phyloP scores from a whole-genome alignment of 768 basidiomycete species.

The Boletus eberwhitei region DNA sequence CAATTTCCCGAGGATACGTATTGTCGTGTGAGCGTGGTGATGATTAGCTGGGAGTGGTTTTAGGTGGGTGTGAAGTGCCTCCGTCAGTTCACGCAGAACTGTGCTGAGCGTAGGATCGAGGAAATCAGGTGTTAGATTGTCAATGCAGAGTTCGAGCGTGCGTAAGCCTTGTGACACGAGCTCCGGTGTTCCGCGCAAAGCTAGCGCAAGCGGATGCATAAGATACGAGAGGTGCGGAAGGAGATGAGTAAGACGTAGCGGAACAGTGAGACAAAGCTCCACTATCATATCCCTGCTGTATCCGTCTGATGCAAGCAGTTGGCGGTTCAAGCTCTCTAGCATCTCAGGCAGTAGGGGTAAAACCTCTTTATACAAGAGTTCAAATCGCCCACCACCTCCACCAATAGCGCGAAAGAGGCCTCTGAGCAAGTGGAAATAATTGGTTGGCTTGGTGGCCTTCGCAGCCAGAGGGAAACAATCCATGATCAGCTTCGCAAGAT shows the following conservation, averaged over 20 bases:
- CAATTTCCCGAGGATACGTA: constrained; percentile 93
- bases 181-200: constrained; percentile 82
- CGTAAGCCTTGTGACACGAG: constrained; percentile 93
- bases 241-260: constrained; percentile 90
- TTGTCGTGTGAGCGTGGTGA: constrained; percentile 88
- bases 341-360: constrained; percentile 94
- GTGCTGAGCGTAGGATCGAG: constrained; percentile 93
- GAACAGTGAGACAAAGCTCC: constrained; percentile 95
- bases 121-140: constrained; percentile 97
- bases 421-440: constrained; percentile 90
- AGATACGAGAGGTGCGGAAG: constrained; percentile 92
- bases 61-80: constrained; percentile 86
- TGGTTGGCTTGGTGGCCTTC: constrained; percentile 84
- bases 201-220: constrained; percentile 93
- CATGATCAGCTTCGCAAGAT: constrained; percentile 91
- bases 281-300: constrained; percentile 87
- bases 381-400: constrained; percentile 89
- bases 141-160: constrained; percentile 97
- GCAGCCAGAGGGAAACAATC: constrained; percentile 93
- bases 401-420: constrained; percentile 92
- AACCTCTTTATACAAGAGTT: constrained; percentile 93
- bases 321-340: constrained; percentile 90
- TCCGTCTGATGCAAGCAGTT: constrained; percentile 83
- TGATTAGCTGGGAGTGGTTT: constrained; percentile 88
- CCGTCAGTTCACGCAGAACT: constrained; percentile 91